Conservation (phyloP, 352 stramenopile species). For the Plasmopara viticola region DNA sequence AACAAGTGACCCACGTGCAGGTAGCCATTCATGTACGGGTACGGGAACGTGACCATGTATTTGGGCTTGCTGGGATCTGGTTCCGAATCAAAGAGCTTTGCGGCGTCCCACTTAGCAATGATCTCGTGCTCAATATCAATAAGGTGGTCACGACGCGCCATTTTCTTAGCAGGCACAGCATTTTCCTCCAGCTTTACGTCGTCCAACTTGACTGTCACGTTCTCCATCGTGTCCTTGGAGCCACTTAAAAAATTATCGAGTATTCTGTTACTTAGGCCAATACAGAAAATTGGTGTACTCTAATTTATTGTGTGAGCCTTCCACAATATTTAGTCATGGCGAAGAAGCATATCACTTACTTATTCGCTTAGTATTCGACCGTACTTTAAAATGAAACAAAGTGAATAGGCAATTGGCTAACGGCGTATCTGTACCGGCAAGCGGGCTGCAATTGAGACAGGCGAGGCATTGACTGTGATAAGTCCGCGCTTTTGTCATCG, state of each 20-base stretch:
- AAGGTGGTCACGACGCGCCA: conserved; percentile 85
- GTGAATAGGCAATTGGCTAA: too few species aligned
- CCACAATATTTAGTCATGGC: too few species aligned
- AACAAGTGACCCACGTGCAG: conserved; percentile 98
- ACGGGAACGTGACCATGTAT: conserved; percentile 99
- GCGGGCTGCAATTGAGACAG: too few species aligned
- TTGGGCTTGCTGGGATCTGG: conserved; percentile 82
- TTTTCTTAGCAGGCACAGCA: conserved; percentile 55
- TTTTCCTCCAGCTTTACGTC: conserved; percentile 67
- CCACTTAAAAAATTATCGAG: conserved; percentile 1
- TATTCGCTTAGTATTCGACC: too few species aligned
- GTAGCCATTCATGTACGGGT: conserved; percentile 99
- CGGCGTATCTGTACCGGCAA: too few species aligned
- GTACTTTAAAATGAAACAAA: too few species aligned
- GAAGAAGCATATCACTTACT: too few species aligned
- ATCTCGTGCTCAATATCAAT: conserved; percentile 90
- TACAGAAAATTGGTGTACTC: too few species aligned
- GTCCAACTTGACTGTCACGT: conserved; percentile 75
- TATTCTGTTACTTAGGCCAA: too few species aligned
- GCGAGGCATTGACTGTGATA: too few species aligned
- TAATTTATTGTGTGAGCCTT: too few species aligned
- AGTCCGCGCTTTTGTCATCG: too few species aligned
- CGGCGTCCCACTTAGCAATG: conserved; percentile 83
- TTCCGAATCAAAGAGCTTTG: conserved; percentile 88
- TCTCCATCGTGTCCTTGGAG: conserved; percentile 38